Conservation (phyloP, 306 rosid genomes). For the Glycyrrhiza uralensis region DNA sequence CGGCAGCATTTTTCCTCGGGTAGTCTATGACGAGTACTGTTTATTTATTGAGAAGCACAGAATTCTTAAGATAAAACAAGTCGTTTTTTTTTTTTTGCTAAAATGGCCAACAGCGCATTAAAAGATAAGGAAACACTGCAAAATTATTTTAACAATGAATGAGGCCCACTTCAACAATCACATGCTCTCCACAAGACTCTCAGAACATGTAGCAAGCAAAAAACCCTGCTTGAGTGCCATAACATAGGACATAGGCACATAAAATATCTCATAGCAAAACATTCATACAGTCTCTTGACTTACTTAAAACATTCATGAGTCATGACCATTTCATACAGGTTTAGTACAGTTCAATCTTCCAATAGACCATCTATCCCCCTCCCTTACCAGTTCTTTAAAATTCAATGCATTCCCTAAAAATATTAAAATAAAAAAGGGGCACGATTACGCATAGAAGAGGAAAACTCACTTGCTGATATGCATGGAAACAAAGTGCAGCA, state of each 20-base stretch:
- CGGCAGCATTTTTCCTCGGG: not conserved
- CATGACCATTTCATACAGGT: not conserved
- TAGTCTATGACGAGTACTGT: not conserved
- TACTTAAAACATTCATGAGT: not conserved
- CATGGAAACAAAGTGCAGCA: slow-evolving; percentile 98
- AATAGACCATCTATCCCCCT: not conserved
- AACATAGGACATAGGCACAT: not conserved
- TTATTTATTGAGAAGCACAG: not conserved
- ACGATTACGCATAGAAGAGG: slow-evolving; percentile 3
- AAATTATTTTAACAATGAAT: not conserved
- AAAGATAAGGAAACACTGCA: not conserved
- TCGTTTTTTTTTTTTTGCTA: not conserved
- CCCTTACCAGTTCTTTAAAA: not conserved
- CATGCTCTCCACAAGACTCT: not conserved
- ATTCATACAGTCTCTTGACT: not conserved
- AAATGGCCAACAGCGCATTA: not conserved
- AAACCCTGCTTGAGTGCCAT: not conserved
- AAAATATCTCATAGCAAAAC: not conserved
- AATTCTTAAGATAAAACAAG: not conserved
- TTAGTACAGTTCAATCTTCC: not conserved
- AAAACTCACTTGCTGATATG: slow-evolving; percentile 87
- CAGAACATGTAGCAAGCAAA: not conserved
- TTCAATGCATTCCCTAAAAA: slow-evolving; percentile 1
- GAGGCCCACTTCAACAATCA: not conserved
- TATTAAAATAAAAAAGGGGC: not conserved